Percentiles rank a stretch among this genome's conserved stretches.
These are phyloP conservation scores for Amylostereum areolatum DNA, from an alignment of 1,284 basidiomycete species.

Conservation along the genomic window DNA sequence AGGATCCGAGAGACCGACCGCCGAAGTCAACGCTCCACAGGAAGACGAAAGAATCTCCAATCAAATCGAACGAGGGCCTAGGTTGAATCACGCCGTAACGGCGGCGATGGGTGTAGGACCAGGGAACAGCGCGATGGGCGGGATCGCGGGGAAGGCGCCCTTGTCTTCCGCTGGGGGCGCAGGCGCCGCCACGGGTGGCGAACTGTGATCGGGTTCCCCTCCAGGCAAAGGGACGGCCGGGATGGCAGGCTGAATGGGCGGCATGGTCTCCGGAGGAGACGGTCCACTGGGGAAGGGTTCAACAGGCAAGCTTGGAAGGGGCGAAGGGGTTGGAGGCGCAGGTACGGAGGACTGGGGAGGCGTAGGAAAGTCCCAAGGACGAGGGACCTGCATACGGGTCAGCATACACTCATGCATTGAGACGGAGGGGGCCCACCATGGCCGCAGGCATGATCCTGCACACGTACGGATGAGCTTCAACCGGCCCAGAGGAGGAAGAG, in stretches of 20 bases:
- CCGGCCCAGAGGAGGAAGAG: not conserved
- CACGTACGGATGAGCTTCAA: not conserved
- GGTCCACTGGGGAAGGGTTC: not conserved
- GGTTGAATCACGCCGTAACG: no score
- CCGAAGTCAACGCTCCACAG: no score
- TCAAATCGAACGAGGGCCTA: no score
- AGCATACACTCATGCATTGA: not conserved
- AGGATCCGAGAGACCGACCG: no score
- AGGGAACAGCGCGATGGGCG: not conserved
- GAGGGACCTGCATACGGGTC: constrained; percentile 40
- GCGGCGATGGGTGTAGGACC: not conserved
- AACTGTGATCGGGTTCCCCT: not conserved
- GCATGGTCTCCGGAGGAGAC: not conserved
- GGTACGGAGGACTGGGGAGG: constrained; percentile 24
- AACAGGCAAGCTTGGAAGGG: not conserved
- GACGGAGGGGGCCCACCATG: constrained; percentile 29
- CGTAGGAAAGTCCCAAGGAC: constrained; percentile 69
- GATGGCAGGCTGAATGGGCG: not conserved
- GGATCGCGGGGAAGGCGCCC: not conserved
- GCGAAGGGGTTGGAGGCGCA: not conserved
- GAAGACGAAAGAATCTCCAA: no score
- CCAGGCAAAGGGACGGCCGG: not conserved
- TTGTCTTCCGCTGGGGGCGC: not conserved
- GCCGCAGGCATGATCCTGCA: constrained; percentile 72
- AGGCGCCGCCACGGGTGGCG: not conserved